Evolutionary conservation across 495 filamentous ascomycete genomes (phyloP), one percentile per base, ranked within the genome.

Genomic region (Halenospora varia): DNA sequence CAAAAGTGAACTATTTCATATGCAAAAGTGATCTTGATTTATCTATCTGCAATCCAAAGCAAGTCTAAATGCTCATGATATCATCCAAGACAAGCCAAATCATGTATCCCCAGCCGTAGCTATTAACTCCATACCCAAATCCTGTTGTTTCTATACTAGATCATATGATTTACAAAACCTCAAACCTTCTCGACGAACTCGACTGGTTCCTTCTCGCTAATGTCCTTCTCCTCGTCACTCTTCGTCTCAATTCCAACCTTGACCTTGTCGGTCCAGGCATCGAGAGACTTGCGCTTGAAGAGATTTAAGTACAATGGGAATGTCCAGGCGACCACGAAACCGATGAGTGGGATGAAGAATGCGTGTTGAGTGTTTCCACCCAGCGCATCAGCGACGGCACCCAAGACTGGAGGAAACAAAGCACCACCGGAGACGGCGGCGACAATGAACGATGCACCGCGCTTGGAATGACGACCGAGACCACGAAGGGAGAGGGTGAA

Each of bases 401-500:
- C 85, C 24, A 81, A 79, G 61, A 88, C 76, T 0, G 85, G 78
- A 1, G 84, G 86, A 56, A 89, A 80, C 11, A 82, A 75, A 26
- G 82, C 83, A 24, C 85, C 86, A 49, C 85, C 86, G 47, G 73
- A 80, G 26, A 89, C 80, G 25, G 78, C 78, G 1, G 84, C 81
- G 10, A 89, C 80, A 46, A 88, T 70, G 71, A 82, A 79, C 3
- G 77, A 79, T 1, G 79, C 78, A 35, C 85, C 85, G 41, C 78
- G 75, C 75, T 89, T 89, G 40, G 82, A 86, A 71, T 89, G 85
- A 18, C 80, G 75, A 8, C 86, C 87, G 0, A 90, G 77, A 8
- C 87, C 86, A 51, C 85, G 80, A 57, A 90, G 78, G 23, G 81
- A 77, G 25, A 89, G 76, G 4, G 84, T 81, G 66, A 88, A 82